These are phyloP conservation scores for Tricholoma bakamatsutake DNA, from an alignment of 768 basidiomycete species.

Conservation along the genomic window DNA sequence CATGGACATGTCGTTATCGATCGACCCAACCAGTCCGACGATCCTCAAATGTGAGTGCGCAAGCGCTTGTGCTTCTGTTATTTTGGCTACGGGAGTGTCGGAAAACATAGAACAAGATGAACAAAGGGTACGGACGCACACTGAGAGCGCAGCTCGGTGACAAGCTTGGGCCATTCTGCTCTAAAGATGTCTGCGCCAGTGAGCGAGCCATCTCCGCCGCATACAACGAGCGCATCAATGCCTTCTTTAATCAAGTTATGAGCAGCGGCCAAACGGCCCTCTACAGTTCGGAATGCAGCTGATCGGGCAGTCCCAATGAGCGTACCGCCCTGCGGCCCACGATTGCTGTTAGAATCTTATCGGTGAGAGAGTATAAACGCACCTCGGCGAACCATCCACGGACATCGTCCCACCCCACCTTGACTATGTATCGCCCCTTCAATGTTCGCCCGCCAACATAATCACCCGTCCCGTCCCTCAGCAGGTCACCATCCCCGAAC, in stretches of 20 bases:
- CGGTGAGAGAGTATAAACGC: constrained; percentile 15
- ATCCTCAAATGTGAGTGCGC: constrained; percentile 83
- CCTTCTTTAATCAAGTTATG: constrained; percentile 93
- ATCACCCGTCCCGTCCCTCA: constrained; percentile 81
- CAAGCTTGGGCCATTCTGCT: constrained; percentile 88
- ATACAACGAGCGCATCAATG: constrained; percentile 94
- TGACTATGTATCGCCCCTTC: constrained; percentile 88
- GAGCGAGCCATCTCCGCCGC: constrained; percentile 94
- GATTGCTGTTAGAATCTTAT: neutral
- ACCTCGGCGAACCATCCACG: constrained; percentile 91
- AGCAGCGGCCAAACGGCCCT: constrained; percentile 87
- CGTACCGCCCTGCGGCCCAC: constrained; percentile 72
- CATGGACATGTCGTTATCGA: constrained; percentile 99
- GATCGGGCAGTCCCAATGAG: constrained; percentile 93
- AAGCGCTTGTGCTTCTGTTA: constrained; percentile 67
- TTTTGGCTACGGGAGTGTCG: constrained; percentile 42
- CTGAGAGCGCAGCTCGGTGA: constrained; percentile 58
- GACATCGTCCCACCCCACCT: constrained; percentile 98
- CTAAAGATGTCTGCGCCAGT: constrained; percentile 95
- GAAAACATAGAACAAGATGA: neutral
- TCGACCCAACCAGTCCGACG: constrained; percentile 97
- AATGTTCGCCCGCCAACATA: constrained; percentile 62
- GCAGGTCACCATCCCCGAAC: constrained; percentile 73
- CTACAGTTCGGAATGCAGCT: constrained; percentile 72
- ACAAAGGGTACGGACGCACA: constrained; percentile 32